Conservation (phyloP, 139 green algal species). For the Nannochloris sp. region DNA sequence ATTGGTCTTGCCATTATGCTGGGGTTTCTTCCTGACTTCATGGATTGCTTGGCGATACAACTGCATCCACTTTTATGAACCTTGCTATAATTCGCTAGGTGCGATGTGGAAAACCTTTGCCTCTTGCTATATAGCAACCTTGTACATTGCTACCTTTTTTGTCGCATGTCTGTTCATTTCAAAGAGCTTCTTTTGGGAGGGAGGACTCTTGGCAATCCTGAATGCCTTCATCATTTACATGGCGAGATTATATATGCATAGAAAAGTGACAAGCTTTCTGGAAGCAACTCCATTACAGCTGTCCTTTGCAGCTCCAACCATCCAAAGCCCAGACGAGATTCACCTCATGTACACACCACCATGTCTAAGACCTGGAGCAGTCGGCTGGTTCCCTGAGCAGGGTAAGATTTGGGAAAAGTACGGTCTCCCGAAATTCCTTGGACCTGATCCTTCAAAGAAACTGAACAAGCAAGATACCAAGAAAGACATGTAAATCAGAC, state of each 20-base stretch:
- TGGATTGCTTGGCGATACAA: conserved; percentile 4
- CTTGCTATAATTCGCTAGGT: not conserved
- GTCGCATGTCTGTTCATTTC: not conserved
- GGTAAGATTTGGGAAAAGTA: conserved; percentile 7
- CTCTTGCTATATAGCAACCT: not conserved
- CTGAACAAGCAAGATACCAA: conserved; percentile 4
- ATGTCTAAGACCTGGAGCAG: not conserved
- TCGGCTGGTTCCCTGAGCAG: conserved; percentile 2
- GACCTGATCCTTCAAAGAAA: not conserved
- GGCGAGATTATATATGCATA: not conserved
- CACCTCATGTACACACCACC: not conserved
- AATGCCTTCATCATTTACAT: not conserved
- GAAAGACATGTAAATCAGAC: too few relatives aligned
- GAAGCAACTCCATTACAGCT: not conserved
- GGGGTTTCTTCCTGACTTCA: not conserved
- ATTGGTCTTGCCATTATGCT: not conserved
- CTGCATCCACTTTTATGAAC: conserved; percentile 6
- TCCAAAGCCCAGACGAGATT: not conserved
- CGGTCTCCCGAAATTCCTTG: not conserved
- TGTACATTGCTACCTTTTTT: not conserved
- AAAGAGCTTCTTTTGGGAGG: not conserved
- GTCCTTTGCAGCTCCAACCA: not conserved
- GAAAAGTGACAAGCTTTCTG: not conserved
- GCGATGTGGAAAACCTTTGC: not conserved
- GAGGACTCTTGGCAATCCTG: not conserved